phyloP scores from a whole-genome alignment of 192 early-diverging fungal species.

The Cetraspora pellucida region DNA sequence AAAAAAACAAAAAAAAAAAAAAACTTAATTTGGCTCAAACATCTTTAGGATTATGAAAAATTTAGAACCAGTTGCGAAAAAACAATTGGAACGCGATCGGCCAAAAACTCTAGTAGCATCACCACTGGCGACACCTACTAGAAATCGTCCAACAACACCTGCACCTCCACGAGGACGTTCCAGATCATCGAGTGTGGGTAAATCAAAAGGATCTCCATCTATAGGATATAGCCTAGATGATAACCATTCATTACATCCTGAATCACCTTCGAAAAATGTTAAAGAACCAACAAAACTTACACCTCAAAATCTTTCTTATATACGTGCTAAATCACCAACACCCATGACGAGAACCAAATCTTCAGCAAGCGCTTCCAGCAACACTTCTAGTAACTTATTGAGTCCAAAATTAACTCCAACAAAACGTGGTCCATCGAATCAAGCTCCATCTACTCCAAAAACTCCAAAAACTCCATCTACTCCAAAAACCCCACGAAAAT shows the following conservation, averaged over 20 bases:
- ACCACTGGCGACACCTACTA: background rate
- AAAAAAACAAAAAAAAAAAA: background rate
- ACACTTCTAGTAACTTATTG: no score
- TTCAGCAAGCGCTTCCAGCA: background rate
- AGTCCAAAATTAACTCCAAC: background rate
- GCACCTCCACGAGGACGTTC: background rate
- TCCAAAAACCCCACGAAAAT: background rate
- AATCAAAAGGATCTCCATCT: slow-evolving; percentile 3
- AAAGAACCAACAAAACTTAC: background rate
- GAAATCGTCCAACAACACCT: background rate
- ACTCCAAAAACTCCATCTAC: background rate
- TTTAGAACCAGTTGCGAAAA: slow-evolving; percentile 29
- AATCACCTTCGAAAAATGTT: background rate
- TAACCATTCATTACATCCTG: background rate
- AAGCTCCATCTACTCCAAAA: background rate
- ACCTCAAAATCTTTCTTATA: background rate
- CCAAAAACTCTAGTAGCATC: slow-evolving; percentile 7
- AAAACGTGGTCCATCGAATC: background rate
- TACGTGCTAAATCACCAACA: slow-evolving; percentile 27
- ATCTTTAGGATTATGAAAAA: slow-evolving; percentile 22
- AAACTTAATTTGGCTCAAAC: background rate
- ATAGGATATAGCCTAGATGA: background rate
- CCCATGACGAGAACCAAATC: background rate
- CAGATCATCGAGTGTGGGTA: background rate
- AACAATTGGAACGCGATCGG: slow-evolving; percentile 24